A percentile compares a stretch with the other conserved stretches of the same genome.
phyloP scores from a whole-genome alignment of 768 basidiomycete species.

The Tylopilus subfusipes region DNA sequence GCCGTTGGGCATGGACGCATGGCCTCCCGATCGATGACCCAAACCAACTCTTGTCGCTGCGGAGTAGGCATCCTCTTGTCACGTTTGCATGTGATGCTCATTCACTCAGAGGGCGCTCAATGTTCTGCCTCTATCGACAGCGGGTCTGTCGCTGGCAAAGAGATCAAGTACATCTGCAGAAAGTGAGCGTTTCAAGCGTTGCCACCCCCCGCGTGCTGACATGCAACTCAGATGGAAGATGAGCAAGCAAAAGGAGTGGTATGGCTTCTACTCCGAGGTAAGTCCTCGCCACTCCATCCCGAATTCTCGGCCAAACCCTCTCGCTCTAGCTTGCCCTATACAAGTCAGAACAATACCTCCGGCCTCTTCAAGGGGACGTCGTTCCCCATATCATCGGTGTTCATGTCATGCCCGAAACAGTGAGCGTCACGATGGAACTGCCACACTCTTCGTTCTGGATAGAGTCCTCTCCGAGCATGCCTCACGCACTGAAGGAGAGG shows the following conservation, averaged over 20 bases:
- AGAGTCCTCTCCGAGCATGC: constrained; percentile 57
- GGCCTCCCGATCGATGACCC: constrained; percentile 27
- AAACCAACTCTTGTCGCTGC: constrained; percentile 24
- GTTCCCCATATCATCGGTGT: constrained; percentile 54
- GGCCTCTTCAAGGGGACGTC: constrained; percentile 48
- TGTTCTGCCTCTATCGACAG: constrained; percentile 37
- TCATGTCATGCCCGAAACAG: constrained; percentile 35
- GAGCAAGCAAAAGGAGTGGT: constrained; percentile 33
- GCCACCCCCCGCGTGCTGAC: background rate
- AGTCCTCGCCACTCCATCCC: constrained; percentile 18
- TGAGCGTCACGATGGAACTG: constrained; percentile 47
- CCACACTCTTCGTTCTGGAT: constrained; percentile 62
- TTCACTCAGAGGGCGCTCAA: constrained; percentile 33
- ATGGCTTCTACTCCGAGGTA: constrained; percentile 41
- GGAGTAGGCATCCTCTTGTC: constrained; percentile 15
- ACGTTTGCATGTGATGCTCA: constrained; percentile 1
- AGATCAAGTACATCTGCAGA: constrained; percentile 37
- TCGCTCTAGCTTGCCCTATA: constrained; percentile 48
- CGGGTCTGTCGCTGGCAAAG: constrained; percentile 26
- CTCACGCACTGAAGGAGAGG: constrained; percentile 47
- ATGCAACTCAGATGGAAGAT: constrained; percentile 30
- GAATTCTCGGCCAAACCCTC: constrained; percentile 1
- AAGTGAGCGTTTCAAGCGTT: constrained; percentile 23
- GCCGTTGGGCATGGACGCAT: constrained; percentile 31
- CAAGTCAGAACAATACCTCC: constrained; percentile 43